Conservation (phyloP, 192 early-diverging fungal genomes). For the Backusella parvicylindrica region DNA sequence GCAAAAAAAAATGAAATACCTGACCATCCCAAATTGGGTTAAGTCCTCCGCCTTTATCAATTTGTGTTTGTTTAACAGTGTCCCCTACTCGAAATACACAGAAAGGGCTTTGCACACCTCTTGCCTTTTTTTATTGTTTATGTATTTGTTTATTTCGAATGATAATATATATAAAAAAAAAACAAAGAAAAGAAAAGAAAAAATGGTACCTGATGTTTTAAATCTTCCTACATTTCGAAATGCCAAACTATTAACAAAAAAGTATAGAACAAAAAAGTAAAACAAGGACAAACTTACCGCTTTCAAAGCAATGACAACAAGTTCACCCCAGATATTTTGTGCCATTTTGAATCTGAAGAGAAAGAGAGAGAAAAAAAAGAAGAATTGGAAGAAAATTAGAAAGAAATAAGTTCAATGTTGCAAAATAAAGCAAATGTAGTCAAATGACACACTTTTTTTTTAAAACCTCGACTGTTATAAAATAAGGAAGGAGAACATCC, state of each 20-base stretch:
- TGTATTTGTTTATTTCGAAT: not conserved
- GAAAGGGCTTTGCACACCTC: not conserved
- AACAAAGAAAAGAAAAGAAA: not conserved
- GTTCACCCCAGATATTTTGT: not conserved
- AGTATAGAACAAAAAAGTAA: not conserved
- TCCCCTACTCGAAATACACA: not conserved
- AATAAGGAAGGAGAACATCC: not conserved
- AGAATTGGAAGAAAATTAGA: not conserved
- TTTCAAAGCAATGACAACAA: not conserved
- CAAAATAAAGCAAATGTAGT: not conserved
- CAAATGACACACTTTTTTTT: not conserved
- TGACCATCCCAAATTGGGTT: not conserved
- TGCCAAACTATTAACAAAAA: not conserved
- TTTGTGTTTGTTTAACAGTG: not conserved
- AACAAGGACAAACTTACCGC: not conserved
- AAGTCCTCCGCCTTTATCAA: not conserved
- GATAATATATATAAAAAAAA: not conserved
- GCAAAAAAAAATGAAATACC: not conserved
- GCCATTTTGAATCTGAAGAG: not conserved
- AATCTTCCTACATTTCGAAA: not conserved
- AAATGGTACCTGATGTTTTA: not conserved
- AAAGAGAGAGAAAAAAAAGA: not conserved
- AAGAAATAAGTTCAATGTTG: not conserved
- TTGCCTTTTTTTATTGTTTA: not conserved
- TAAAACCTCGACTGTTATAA: not conserved